Conservation (phyloP, 2,329 filamentous ascomycete genomes). For the Claviceps arundinis region DNA sequence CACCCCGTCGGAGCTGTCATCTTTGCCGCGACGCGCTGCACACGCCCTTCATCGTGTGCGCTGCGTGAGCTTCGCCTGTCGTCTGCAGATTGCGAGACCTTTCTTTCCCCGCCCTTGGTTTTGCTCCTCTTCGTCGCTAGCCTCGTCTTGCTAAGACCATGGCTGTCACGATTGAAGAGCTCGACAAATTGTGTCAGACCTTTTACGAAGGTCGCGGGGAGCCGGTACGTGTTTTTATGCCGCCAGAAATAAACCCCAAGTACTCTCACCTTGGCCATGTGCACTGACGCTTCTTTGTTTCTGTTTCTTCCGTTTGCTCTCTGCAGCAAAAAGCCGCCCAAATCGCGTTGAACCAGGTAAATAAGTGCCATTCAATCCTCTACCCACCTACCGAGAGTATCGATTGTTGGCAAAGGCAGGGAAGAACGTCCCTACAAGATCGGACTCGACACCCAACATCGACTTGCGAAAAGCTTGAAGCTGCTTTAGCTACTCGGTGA, state of each 20-base stretch:
- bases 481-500: background rate
- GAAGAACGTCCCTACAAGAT: background rate
- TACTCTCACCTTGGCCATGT: background rate
- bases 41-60: slow-evolving; percentile 12
- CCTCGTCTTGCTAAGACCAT: slow-evolving; percentile 29
- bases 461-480: background rate
- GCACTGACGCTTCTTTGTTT: slow-evolving; percentile 25
- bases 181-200: slow-evolving; percentile 89
- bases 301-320: slow-evolving; percentile 17
- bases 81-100: slow-evolving; percentile 9
- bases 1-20: background rate
- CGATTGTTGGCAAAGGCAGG: background rate
- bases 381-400: background rate
- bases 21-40: slow-evolving; percentile 12
- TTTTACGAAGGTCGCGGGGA: slow-evolving; percentile 97
- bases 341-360: slow-evolving; percentile 81
- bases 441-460: background rate
- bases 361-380: background rate
- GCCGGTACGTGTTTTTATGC: slow-evolving; percentile 46
- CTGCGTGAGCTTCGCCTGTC: slow-evolving; percentile 12
- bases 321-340: slow-evolving; percentile 89
- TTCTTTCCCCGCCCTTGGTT: slow-evolving; percentile 15
- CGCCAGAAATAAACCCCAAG: background rate
- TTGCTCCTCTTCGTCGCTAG: slow-evolving; percentile 17
- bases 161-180: slow-evolving; percentile 73